Evolutionary conservation across 768 basidiomycete genomes (phyloP).

Genomic region (Agrocybe pediades): DNA sequence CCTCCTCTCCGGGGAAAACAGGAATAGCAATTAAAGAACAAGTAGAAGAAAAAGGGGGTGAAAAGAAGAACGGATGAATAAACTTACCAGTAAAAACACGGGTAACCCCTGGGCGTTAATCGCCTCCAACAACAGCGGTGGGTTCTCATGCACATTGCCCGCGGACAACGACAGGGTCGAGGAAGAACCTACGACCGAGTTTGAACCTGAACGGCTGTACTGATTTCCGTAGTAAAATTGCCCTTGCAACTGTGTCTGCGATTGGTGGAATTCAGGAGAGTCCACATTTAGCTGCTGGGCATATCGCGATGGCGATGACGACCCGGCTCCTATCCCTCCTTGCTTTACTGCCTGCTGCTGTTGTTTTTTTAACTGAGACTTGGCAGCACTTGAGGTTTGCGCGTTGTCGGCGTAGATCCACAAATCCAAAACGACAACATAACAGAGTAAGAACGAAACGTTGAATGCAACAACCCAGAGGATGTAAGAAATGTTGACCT

Average conservation of each 20-base stretch:
- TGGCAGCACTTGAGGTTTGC: conserved; percentile 18
- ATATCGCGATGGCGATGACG: background rate
- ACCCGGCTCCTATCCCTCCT: background rate
- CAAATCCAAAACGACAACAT: conserved; percentile 72
- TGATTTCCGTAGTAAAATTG: no score
- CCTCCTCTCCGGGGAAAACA: background rate
- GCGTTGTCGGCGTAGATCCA: conserved; percentile 50
- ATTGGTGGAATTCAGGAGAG: background rate
- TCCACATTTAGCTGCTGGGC: background rate
- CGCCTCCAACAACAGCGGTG: conserved; percentile 69
- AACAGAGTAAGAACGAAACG: conserved; percentile 78
- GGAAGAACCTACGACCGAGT: no score
- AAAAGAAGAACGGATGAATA: background rate
- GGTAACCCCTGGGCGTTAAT: conserved; percentile 80
- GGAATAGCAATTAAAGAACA: background rate
- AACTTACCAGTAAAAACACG: conserved; percentile 79
- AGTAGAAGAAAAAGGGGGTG: background rate
- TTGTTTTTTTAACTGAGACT: conserved; percentile 16
- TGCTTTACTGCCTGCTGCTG: no score
- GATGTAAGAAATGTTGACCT: conserved; percentile 91
- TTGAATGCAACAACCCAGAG: conserved; percentile 92
- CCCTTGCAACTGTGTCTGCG: no score
- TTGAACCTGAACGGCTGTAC: no score
- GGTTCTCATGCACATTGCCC: conserved; percentile 21
- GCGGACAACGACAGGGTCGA: no score